Evolutionary conservation across 2,329 filamentous ascomycete genomes (phyloP).

Genomic region (Talaromyces amestolkiae): DNA sequence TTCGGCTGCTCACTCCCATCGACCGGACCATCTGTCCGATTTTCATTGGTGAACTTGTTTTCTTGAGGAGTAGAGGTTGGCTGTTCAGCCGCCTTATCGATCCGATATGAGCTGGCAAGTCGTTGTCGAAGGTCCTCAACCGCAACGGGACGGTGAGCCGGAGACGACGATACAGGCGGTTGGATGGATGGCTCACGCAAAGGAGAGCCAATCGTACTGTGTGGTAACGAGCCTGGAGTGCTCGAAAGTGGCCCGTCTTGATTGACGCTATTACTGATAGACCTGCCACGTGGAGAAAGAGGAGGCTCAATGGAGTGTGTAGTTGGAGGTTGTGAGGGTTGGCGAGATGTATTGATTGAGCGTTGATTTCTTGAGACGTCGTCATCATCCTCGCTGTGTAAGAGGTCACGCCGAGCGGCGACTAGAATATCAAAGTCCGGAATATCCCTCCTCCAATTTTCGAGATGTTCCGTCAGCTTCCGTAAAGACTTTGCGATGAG

Average conservation of each 20-base stretch:
- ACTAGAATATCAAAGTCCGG: constrained; percentile 72
- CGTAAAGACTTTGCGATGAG: constrained; percentile 58
- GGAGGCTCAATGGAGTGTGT: constrained; percentile 8
- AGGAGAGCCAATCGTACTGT: constrained; percentile 25
- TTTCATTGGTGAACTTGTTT: not conserved
- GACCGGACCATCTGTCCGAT: not conserved
- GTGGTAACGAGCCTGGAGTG: constrained; percentile 21
- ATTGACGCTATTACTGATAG: constrained; percentile 20
- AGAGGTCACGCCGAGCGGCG: constrained; percentile 53
- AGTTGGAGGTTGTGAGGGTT: constrained; percentile 25
- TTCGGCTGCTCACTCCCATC: constrained; percentile 26
- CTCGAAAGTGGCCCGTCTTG: not conserved
- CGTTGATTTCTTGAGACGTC: constrained; percentile 25
- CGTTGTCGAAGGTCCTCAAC: constrained; percentile 31
- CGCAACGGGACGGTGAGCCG: constrained; percentile 9
- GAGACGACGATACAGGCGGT: constrained; percentile 15
- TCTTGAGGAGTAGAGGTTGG: constrained; percentile 9
- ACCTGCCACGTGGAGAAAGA: constrained; percentile 29
- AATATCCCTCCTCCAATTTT: constrained; percentile 61
- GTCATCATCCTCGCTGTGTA: constrained; percentile 37
- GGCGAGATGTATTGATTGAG: constrained; percentile 23
- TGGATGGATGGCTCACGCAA: constrained; percentile 25
- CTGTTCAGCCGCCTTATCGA: constrained; percentile 16
- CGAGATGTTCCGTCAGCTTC: constrained; percentile 61
- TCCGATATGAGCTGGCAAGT: constrained; percentile 33